Evolutionary conservation across 148 eudicot genomes (phyloP).

Genomic region (Pouteria glomerata): DNA sequence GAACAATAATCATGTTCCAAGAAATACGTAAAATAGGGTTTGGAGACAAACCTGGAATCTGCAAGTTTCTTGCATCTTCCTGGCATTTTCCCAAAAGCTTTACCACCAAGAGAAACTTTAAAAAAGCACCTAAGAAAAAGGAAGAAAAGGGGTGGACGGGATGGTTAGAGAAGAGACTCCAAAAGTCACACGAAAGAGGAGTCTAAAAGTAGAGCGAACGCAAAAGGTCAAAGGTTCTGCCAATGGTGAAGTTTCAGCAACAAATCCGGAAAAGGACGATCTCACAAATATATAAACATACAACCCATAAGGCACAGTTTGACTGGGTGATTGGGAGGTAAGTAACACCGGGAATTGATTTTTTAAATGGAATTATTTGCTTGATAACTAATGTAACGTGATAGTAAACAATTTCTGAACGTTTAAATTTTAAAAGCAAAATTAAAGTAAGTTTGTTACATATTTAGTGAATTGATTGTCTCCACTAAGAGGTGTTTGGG

Average conservation of each 20-base stretch:
- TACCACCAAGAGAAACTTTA: not conserved
- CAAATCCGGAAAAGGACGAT: slow-evolving; percentile 11
- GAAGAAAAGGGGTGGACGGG: not conserved
- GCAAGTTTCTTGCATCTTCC: not conserved
- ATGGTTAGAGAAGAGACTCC: not conserved
- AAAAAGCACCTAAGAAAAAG: not conserved
- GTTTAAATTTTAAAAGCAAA: too few species aligned
- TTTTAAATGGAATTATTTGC: too few species aligned
- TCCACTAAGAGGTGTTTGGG: too few species aligned
- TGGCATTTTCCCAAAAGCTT: not conserved
- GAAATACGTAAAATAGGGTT: not conserved
- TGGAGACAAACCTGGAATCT: slow-evolving; percentile 5
- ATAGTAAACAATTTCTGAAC: too few species aligned
- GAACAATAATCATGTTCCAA: too few species aligned
- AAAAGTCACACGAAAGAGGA: not conserved
- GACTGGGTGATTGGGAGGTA: too few species aligned
- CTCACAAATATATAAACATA: not conserved
- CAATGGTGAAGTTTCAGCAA: not conserved
- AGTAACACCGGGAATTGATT: too few species aligned
- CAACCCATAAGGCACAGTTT: too few species aligned
- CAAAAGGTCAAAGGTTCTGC: not conserved
- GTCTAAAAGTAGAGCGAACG: not conserved
- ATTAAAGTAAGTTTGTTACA: too few species aligned
- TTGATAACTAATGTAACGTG: too few species aligned
- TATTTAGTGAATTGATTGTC: too few species aligned